Base-by-base conservation (phyloP, 1,284 basidiomycete genomes). In the Microstroma glucosiphilum region DNA sequence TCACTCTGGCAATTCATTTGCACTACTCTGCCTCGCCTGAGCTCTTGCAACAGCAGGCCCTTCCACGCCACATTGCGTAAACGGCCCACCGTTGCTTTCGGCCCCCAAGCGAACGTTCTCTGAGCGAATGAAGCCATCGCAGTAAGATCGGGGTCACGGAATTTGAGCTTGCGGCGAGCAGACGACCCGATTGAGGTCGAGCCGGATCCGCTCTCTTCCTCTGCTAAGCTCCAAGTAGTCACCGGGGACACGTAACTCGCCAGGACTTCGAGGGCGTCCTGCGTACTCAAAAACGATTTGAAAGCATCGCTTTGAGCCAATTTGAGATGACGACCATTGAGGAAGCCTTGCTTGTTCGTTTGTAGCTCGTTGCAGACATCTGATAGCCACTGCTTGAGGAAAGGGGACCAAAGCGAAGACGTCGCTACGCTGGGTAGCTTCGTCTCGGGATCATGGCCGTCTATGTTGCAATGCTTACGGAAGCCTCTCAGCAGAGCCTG, bases 401-500 rank as follows among this genome's bases (percentile, higher is more conserved):
- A 71, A 1, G 23, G 4, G 1, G 54, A 43, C 62, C 73, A 71
- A 6, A 56, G 21, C 25, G n/a, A 21, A 15, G 21, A 21, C 7
- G 2, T 21, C 19, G n/a, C 15, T 6, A 54, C 51, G 51, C 19
- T 54, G 25, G 51, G 51, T 13, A 54, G n/a, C 51, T 54, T 54
- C 51, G 51, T 23, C 15, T 17, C 15, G 25, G 51, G 51, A 25
- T 54, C 51, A 26, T 54, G 26, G 21, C 51, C 51, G 8, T 15
- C 25, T 6, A 54, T 25, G 4, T 26, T 58, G 40, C 64, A 69
- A 40, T 60, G 62, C 2, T 26, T 15, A 13, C 64, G 58, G 59
- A 72, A 87, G 7, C 86, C 86, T 53, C 85, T 78, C 55, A 88
- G 81, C 1, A 94, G 83, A 0, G 75, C 61, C 1, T 71, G 68